These are phyloP conservation scores for Fraxinus baroniana DNA, from an alignment of 305 asterid species.

Conservation along the genomic window DNA sequence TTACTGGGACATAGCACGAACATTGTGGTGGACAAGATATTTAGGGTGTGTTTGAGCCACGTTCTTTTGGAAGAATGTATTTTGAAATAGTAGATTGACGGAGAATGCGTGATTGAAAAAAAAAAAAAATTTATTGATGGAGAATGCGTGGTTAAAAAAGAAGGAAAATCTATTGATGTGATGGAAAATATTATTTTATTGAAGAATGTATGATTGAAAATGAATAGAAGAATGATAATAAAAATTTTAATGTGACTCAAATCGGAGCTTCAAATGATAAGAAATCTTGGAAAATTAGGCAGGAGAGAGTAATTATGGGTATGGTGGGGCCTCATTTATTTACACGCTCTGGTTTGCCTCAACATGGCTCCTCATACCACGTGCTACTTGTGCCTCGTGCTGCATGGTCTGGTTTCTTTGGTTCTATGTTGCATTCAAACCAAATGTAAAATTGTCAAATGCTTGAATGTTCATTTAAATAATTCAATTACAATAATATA, in stretches of 20 bases:
- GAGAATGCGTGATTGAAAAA: too few relatives aligned
- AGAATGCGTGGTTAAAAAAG: too few relatives aligned
- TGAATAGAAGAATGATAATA: too few relatives aligned
- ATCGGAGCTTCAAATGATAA: too few relatives aligned
- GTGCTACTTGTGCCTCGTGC: constrained; percentile 26
- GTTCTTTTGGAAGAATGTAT: too few relatives aligned
- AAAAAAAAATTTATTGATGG: too few relatives aligned
- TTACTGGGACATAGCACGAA: neutral
- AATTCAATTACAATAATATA: neutral
- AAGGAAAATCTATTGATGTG: too few relatives aligned
- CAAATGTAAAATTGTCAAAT: neutral
- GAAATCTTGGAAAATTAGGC: neutral
- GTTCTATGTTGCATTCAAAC: neutral
- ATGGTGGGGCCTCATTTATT: constrained; percentile 22
- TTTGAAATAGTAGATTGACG: too few relatives aligned
- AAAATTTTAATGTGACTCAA: too few relatives aligned
- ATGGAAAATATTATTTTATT: too few relatives aligned
- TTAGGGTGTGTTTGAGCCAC: too few relatives aligned
- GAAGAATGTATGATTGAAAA: too few relatives aligned
- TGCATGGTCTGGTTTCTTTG: neutral
- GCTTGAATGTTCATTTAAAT: neutral
- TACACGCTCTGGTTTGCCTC: constrained; percentile 22
- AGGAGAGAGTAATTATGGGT: neutral
- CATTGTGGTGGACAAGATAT: neutral
- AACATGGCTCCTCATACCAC: constrained; percentile 30